Percentiles rank a stretch among this genome's conserved stretches.
Evolutionary conservation across 345 rosid species (phyloP).

Genomic region (Punica granatum): DNA sequence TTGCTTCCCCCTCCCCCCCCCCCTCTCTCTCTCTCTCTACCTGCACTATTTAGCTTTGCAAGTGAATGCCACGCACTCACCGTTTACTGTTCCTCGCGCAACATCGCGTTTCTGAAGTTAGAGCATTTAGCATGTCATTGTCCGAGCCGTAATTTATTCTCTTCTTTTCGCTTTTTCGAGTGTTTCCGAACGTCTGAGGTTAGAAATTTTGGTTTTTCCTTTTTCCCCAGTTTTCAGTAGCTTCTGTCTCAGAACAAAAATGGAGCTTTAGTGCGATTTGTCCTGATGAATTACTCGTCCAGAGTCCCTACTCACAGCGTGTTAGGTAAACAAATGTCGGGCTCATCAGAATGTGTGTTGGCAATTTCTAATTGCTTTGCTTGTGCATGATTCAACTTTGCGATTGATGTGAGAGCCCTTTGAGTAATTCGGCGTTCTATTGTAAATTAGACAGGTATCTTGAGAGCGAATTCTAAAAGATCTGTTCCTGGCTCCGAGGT

Average conservation of each 20-base stretch:
- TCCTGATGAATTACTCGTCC: background rate
- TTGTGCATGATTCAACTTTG: background rate
- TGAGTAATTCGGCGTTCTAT: slow-evolving; percentile 12
- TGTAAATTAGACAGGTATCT: slow-evolving; percentile 64
- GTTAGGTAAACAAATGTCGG: background rate
- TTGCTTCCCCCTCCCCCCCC: background rate
- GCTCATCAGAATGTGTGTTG: background rate
- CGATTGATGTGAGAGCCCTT: background rate
- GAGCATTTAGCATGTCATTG: background rate
- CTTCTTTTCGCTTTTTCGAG: background rate
- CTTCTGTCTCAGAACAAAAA: background rate
- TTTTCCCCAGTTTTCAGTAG: slow-evolving; percentile 1
- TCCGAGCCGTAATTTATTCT: no score
- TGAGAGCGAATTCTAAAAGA: slow-evolving; percentile 42
- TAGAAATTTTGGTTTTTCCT: background rate
- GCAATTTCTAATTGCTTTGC: background rate
- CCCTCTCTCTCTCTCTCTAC: background rate
- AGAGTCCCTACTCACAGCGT: background rate
- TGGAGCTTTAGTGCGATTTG: background rate
- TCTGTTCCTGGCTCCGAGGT: slow-evolving; percentile 23
- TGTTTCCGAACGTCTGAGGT: background rate
- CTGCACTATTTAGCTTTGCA: background rate
- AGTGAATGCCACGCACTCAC: background rate
- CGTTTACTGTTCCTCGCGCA: background rate
- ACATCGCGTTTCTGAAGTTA: background rate